phyloP scores from a whole-genome alignment of 2,329 filamentous ascomycete species.

The Alternaria brassicicola region DNA sequence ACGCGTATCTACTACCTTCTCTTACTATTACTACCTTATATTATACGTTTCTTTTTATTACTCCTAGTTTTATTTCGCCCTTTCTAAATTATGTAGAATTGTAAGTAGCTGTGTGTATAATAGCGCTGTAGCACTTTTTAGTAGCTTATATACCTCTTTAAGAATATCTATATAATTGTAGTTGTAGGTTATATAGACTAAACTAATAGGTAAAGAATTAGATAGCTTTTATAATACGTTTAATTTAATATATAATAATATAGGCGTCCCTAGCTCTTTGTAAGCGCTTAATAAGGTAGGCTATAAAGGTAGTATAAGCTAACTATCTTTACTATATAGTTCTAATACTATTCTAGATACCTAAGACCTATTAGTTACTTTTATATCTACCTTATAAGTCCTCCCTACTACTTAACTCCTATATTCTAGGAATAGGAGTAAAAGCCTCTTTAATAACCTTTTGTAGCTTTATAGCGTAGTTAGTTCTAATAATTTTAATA shows the following conservation, averaged over 20 bases:
- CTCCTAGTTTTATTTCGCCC: background rate
- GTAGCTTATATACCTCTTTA: background rate
- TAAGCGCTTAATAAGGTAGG: background rate
- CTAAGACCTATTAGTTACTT: background rate
- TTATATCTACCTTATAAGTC: background rate
- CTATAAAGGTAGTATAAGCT: conserved; percentile 3
- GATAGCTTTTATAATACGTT: conserved; percentile 13
- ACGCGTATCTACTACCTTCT: background rate
- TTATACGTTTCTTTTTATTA: background rate
- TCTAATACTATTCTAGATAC: background rate
- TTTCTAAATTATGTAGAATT: background rate
- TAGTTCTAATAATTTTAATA: background rate
- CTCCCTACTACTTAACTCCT: background rate
- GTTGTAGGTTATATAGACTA: conserved; percentile 12
- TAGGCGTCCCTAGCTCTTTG: background rate
- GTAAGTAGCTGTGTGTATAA: background rate
- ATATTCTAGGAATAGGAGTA: background rate
- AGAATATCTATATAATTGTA: conserved; percentile 10
- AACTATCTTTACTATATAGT: background rate
- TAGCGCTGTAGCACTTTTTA: background rate
- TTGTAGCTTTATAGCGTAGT: background rate
- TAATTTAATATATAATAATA: background rate
- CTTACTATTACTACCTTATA: background rate
- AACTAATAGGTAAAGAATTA: conserved; percentile 15
- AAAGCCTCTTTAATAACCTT: background rate